Conservation (phyloP, 345 rosid species). For the Rhodamnia argentea region DNA sequence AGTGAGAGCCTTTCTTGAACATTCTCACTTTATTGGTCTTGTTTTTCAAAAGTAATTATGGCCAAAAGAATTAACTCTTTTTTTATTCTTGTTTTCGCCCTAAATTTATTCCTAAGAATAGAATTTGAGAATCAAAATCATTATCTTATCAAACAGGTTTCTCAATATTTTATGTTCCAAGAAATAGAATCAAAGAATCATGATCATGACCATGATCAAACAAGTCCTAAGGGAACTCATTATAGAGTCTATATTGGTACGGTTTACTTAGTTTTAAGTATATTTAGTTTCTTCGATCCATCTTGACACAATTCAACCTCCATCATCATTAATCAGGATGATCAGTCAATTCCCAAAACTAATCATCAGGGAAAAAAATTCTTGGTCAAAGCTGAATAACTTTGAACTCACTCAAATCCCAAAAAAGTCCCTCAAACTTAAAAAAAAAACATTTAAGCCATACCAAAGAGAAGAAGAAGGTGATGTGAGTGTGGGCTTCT, state of each 20-base stretch:
- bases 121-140: no score
- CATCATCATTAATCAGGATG: neutral
- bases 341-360: neutral
- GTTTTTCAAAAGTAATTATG: no score
- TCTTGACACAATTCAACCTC: neutral
- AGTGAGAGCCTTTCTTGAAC: no score
- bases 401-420: neutral
- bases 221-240: neutral
- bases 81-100: no score
- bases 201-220: no score
- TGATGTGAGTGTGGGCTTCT: neutral
- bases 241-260: neutral
- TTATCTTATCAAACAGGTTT: no score
- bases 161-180: no score
- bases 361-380: neutral
- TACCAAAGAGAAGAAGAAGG: neutral
- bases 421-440: neutral
- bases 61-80: no score
- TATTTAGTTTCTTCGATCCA: neutral
- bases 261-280: neutral
- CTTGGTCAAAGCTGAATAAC: neutral
- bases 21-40: no score
- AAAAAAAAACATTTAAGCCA: neutral
- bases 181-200: no score
- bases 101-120: no score